phyloP scores from a whole-genome alignment of 495 filamentous ascomycete genomes.

The Haplographium delicatum region DNA sequence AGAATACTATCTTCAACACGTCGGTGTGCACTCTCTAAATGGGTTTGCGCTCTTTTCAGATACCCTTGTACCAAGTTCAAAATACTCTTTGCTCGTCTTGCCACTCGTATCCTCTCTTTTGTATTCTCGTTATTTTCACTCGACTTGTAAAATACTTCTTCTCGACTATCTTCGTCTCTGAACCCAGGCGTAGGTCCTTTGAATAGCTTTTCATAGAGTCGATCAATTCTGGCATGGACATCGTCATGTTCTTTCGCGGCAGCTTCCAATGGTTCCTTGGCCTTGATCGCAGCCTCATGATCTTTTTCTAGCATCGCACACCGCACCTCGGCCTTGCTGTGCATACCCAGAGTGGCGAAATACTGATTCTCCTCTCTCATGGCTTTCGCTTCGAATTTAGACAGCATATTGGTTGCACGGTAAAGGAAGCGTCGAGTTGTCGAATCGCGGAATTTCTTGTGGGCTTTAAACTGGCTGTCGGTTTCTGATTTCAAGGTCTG shows the following conservation, averaged over 20 bases:
- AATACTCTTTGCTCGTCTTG: background rate
- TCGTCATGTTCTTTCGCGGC: background rate
- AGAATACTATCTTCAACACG: background rate
- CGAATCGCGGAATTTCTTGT: background rate
- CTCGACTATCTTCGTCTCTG: background rate
- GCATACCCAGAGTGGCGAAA: background rate
- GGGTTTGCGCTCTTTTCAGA: background rate
- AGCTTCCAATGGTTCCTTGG: background rate
- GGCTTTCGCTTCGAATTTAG: slow-evolving; percentile 3
- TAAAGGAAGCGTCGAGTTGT: background rate
- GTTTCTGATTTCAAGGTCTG: background rate
- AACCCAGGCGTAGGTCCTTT: background rate
- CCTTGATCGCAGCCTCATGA: background rate
- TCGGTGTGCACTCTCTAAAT: background rate
- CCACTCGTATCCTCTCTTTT: background rate
- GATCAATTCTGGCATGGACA: background rate
- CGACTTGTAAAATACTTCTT: background rate
- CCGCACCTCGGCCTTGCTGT: background rate
- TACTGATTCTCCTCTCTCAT: background rate
- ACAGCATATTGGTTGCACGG: background rate
- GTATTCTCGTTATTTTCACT: background rate
- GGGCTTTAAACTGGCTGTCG: background rate
- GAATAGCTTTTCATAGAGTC: background rate
- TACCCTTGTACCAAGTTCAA: background rate
- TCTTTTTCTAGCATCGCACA: background rate